Percentiles rank a stretch among this genome's conserved stretches.
These are phyloP conservation scores for Periconia sp. DNA, from an alignment of 2,329 filamentous ascomycete species.

Conservation along the genomic window DNA sequence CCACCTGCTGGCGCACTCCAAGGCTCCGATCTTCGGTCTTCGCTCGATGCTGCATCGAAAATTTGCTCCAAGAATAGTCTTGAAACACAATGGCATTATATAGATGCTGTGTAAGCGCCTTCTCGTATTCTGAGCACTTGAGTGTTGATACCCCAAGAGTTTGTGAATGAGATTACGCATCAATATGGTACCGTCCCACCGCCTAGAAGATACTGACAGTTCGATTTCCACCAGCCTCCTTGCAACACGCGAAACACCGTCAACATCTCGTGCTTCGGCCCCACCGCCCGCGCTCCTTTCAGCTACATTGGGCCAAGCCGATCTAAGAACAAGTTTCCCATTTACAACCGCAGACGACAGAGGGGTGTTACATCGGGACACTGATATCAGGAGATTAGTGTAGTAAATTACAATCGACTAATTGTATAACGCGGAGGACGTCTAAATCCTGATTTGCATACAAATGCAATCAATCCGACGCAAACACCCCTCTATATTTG, in stretches of 20 bases:
- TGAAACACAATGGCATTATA: too few species aligned
- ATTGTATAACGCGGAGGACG: too few species aligned
- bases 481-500: too few species aligned
- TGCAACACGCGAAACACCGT: conserved; percentile 15
- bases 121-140: too few species aligned
- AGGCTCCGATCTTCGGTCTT: conserved; percentile 25
- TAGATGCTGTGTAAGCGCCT: too few species aligned
- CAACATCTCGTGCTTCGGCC: conserved; percentile 25
- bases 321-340: conserved; percentile 45
- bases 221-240: conserved; percentile 16
- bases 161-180: conserved; percentile 18
- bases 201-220: conserved; percentile 14
- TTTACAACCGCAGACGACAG: conserved; percentile 48
- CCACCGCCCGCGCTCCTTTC: conserved; percentile 35
- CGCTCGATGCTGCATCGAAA: too few species aligned
- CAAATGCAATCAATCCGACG: too few species aligned
- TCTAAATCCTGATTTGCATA: too few species aligned
- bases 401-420: too few species aligned
- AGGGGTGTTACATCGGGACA: too few species aligned
- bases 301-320: conserved; percentile 46
- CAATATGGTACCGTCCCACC: conserved; percentile 17
- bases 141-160: conserved; percentile 17
- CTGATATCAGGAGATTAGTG: too few species aligned
- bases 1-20: conserved; percentile 19
- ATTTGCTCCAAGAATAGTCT: too few species aligned